Evolutionary conservation across 108 stramenopile species (phyloP).

Genomic region (Chaetoceros tenuissimus): DNA sequence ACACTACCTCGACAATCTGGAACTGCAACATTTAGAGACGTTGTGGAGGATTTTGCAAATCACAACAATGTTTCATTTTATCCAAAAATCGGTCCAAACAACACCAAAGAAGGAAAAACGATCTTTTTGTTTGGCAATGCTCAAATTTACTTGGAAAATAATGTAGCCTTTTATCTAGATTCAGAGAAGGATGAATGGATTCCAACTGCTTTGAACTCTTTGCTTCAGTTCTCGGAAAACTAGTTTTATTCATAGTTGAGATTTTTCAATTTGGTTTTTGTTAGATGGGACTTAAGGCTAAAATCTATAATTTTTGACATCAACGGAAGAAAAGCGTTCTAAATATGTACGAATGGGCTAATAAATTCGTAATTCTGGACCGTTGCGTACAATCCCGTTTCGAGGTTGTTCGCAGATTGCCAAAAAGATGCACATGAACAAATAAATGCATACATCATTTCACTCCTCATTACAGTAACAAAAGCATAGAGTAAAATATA

Average conservation of each 20-base stretch:
- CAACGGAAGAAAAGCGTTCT: no score
- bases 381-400: no score
- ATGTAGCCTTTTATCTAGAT: constrained; percentile 48
- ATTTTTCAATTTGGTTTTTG: not conserved
- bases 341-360: no score
- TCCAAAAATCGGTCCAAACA: constrained; percentile 51
- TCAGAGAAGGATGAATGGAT: constrained; percentile 30
- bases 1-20: not conserved
- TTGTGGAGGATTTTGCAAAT: constrained; percentile 62
- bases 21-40: constrained; percentile 42
- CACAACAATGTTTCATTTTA: constrained; percentile 49
- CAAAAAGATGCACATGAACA: no score
- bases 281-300: no score
- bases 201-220: constrained; percentile 55
- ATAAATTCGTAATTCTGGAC: no score
- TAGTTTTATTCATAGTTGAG: not conserved
- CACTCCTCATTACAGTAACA: no score
- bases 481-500: no score
- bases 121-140: constrained; percentile 61
- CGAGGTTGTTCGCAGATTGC: no score
- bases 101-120: constrained; percentile 64
- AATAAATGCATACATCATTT: no score
- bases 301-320: no score
- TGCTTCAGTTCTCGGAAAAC: constrained; percentile 8
- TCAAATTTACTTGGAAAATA: constrained; percentile 63